Percentiles rank a stretch among this genome's conserved stretches.
Conservation (phyloP, 73 alveolate species). For the Uronychia binucleata region DNA sequence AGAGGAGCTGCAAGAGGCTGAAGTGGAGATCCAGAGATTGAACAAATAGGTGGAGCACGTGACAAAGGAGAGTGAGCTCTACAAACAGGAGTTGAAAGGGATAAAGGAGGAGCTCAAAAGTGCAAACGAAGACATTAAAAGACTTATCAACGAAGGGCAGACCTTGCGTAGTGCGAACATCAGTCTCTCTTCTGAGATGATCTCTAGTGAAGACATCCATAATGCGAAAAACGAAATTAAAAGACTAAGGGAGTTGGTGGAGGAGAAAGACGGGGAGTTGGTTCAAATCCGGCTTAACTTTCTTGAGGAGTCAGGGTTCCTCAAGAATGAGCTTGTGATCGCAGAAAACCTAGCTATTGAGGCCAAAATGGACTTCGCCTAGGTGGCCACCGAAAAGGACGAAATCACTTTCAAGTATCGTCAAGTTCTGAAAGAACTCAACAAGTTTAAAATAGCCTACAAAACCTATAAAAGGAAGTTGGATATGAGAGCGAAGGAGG, state of each 20-base stretch:
- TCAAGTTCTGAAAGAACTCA: background rate
- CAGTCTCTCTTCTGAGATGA: background rate
- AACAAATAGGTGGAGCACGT: background rate
- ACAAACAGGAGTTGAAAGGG: background rate
- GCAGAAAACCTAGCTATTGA: background rate
- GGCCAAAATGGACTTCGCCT: background rate
- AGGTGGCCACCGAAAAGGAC: background rate
- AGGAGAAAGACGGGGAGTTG: background rate
- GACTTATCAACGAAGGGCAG: background rate
- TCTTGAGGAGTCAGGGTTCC: background rate
- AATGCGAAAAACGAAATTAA: background rate
- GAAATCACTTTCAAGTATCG: background rate
- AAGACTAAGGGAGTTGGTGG: background rate
- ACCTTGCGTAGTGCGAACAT: background rate
- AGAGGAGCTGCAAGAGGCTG: background rate
- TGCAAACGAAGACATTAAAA: background rate
- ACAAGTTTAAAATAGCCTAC: background rate
- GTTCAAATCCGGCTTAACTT: background rate
- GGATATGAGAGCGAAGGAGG: conserved; percentile 4
- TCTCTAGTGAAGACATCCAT: background rate
- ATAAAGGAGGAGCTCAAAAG: background rate
- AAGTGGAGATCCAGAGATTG: background rate
- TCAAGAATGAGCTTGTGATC: background rate
- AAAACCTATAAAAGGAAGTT: background rate
- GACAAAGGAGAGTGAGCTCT: background rate